Evolutionary conservation across 2,329 filamentous ascomycete genomes (phyloP).

Genomic region (Monosporascus sp.): DNA sequence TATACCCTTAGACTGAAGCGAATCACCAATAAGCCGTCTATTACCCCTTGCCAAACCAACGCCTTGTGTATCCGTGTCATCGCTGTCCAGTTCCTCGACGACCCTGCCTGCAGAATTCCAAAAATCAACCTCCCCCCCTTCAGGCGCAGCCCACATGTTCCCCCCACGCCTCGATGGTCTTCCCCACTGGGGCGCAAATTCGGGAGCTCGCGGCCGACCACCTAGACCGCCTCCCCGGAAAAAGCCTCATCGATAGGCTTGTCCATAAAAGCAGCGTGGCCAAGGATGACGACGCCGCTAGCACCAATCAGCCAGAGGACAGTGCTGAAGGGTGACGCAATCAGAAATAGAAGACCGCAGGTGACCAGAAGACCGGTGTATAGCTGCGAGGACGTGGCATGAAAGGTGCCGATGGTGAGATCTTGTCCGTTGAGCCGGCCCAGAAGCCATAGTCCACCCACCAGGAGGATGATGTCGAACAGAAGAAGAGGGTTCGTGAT

Average conservation of each 20-base stretch:
- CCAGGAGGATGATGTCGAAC: constrained; percentile 86
- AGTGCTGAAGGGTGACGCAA: constrained; percentile 77
- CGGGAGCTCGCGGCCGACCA: constrained; percentile 99
- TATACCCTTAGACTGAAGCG: constrained; percentile 55
- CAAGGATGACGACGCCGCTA: constrained; percentile 86
- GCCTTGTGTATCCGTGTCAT: constrained; percentile 52
- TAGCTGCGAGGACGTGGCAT: constrained; percentile 84
- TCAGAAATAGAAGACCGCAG: constrained; percentile 77
- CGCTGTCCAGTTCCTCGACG: constrained; percentile 65
- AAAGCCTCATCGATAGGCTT: constrained; percentile 99
- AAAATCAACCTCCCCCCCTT: constrained; percentile 35
- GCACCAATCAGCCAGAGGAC: constrained; percentile 95
- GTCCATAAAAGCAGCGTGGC: constrained; percentile 93
- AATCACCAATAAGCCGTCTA: constrained; percentile 53
- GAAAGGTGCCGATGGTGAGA: constrained; percentile 76
- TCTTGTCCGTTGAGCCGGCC: constrained; percentile 85
- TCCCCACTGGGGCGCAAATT: constrained; percentile 92
- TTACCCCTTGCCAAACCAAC: constrained; percentile 44
- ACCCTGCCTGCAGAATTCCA: constrained; percentile 39
- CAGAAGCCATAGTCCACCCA: constrained; percentile 84
- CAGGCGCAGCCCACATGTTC: constrained; percentile 56
- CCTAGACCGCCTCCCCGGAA: constrained; percentile 99
- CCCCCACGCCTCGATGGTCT: constrained; percentile 92
- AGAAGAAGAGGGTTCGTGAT: constrained; percentile 82
- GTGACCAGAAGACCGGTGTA: constrained; percentile 84